Evolutionary conservation across 805 yeast genomes (phyloP), one percentile per base, ranked within the genome.

Genomic region (Lachancea quebecensis): DNA sequence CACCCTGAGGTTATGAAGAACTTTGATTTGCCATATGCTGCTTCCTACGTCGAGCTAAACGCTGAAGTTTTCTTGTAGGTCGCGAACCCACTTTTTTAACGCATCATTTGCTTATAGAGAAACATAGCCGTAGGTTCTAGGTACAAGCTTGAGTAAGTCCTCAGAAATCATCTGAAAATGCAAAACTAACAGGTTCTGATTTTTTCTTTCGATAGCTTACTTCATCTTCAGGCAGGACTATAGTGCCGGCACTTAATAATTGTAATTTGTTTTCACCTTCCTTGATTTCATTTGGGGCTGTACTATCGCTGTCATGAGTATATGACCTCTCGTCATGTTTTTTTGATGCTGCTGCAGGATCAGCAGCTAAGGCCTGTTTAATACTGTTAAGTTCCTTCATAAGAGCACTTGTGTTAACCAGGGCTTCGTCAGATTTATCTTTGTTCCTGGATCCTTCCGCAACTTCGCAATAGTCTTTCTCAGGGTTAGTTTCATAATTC

Each of bases 11-110:
- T 93, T 43, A 74, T 91, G 74, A 75, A 75, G 50, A 71, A 76
- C 60, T 93, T 90, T 61, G 97, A 89, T 54, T 78, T 93, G 51
- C 96, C 97, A 43, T 87, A 82, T 59, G 96, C 96, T 56, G 95
- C 90, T 47, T 84, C 96, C 29, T 75, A 83, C 47, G 91, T 90
- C 49, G 99, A 93, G 72, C 74, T 93, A 50, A 84, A 91, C 61
- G 81, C 93, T 44, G 93, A 89, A 70, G 84, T 81, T 45, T 91
- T 91, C 73, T 77, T 89, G 67, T 87, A 58, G 28, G 28, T 32
- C 27, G 14, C 9, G 14, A 30, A 5, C 9, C 8, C 33, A 4
- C 33, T 5, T 11, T 29, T 14, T 30, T 5, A 30, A 30, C 33
- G 14, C 12, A 17, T 36, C 16, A 18, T 10, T 39, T 31, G 36